Base-by-base conservation (phyloP, 106 monocot species). In the Amphibolis antarctica region DNA sequence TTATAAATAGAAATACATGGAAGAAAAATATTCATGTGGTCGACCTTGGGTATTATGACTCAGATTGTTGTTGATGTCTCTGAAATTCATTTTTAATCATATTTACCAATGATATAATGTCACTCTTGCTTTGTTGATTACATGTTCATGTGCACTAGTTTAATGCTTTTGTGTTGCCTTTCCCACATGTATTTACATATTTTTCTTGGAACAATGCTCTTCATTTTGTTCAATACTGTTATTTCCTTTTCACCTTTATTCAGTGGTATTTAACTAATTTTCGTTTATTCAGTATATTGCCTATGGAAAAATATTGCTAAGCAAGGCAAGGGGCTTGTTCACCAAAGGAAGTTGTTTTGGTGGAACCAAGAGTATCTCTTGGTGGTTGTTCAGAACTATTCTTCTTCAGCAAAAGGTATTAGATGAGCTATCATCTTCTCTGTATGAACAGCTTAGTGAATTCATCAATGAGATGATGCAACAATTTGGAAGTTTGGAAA, bases 321-420 rank as follows among this genome's bases (percentile, higher is more conserved):
- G 66, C 64, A 86, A 76, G 66, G 67, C 68, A 69, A 80, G 66
- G 31, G 74, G 80, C 43, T 68, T 78, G 36, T 63, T 27, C 7
- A 28, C 28, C 13, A 53, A 76, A 23, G 52, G 59, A 55, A 68
- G 55, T 73, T 68, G 24, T 72, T 24, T 62, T 65, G 65, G 20
- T 72, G 70, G 66, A 47, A 65, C 15, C 65, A 72, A 49, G 72
- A 89, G 64, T 49, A 68, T 86, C 43, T 76, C 77, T 74, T 96
- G 96, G 96, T 96, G 96, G 96, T 57, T 90, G 71, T 96, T 65
- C 60, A 80, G 96, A 75, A 56, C 82, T 46, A 46, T 71, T 48
- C 50, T 90, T 42, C 76, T 96, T 69, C 86, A 90, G 29, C 96
- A 96, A 76, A 86, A 72, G 72, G 81, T 96, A 69, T 70, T 82